Evolutionary conservation across 495 filamentous ascomycete genomes (phyloP).

Genomic region (Halenospora varia): DNA sequence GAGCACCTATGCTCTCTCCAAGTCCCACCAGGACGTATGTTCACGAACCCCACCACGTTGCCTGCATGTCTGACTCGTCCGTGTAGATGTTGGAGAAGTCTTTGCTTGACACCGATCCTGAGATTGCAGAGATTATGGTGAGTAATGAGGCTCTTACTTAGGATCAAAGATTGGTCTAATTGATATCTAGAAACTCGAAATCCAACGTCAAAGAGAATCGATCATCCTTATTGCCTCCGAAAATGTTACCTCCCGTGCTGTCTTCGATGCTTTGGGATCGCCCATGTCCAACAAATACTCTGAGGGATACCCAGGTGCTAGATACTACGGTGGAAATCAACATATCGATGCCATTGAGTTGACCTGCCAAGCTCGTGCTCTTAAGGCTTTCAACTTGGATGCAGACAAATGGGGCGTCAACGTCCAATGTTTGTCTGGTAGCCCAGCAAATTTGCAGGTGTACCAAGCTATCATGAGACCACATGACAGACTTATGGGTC

Average conservation of each 20-base stretch:
- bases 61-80: conserved; percentile 43
- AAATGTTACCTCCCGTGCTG: conserved; percentile 84
- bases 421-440: conserved; percentile 89
- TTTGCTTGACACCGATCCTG: conserved; percentile 80
- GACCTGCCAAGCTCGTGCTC: conserved; percentile 92
- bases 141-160: conserved; percentile 22
- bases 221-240: conserved; percentile 97
- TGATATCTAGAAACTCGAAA: conserved; percentile 72
- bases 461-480: conserved; percentile 99
- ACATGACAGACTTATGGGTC: conserved; percentile 93
- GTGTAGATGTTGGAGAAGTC: conserved; percentile 83
- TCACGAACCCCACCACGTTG: not conserved
- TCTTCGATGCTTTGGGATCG: conserved; percentile 85
- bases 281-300: conserved; percentile 99
- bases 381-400: conserved; percentile 87
- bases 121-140: conserved; percentile 94
- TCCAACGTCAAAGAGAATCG: conserved; percentile 96
- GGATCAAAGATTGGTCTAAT: not conserved
- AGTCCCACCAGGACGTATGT: conserved; percentile 84
- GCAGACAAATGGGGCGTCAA: conserved; percentile 96
- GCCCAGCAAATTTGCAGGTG: conserved; percentile 95
- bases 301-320: conserved; percentile 95
- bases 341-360: conserved; percentile 96
- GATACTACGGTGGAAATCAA: conserved; percentile 99
- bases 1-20: conserved; percentile 74